These are phyloP conservation scores for Bolboschoenoplectus hybrid DNA, from an alignment of 202 grass and related monocot species.

Conservation along the genomic window DNA sequence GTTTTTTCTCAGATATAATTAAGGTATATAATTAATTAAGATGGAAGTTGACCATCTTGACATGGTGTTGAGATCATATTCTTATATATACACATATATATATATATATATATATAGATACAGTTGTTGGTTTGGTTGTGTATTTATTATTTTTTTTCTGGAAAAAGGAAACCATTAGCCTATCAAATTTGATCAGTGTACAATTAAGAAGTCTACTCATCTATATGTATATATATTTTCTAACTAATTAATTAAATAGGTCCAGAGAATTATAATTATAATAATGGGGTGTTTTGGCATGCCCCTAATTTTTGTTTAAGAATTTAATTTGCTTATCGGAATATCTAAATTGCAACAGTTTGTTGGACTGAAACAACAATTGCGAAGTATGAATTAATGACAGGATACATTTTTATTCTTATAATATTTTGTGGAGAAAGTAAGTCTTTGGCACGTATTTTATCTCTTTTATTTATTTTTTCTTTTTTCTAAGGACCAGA, in stretches of 20 bases:
- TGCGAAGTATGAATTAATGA: neutral
- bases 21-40: neutral
- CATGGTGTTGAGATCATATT: neutral
- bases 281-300: no score
- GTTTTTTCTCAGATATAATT: neutral
- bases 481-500: neutral
- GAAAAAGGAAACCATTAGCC: neutral
- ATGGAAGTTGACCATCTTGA: neutral
- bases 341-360: no score
- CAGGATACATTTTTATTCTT: neutral
- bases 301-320: no score
- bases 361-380: no score
- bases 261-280: neutral
- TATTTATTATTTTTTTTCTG: neutral
- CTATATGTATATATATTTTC: neutral
- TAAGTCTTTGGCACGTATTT: neutral
- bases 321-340: no score
- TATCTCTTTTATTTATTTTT: neutral
- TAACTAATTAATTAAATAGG: neutral
- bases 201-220: neutral
- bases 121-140: neutral
- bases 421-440: neutral
- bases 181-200: neutral
- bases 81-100: neutral
- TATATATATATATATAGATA: neutral